Base-by-base conservation (phyloP, 257 asterid genomes). In the Prunella vulgaris region DNA sequence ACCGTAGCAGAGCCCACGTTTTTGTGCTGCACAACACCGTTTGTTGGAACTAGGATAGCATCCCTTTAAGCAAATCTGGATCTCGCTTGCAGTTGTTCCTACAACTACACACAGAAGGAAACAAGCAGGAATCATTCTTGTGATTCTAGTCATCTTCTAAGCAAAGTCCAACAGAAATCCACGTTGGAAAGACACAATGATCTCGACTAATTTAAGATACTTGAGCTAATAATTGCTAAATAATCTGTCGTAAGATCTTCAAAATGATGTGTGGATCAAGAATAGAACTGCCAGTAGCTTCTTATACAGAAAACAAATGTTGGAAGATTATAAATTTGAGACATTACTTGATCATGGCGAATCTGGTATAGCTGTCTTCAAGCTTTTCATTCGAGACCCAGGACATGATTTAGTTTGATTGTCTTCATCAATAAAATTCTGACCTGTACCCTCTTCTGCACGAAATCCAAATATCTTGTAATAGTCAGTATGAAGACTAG, bases 401-500 rank as follows among this genome's bases (percentile, higher is more conserved):
- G 46, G 28, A 22, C 13, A 37, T 22, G 78, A 14, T 57, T 28
- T 66, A 57, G 56, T 49, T 51, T 70, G 64, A 35, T 44, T 37
- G 62, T 63, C 78, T 15, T 78, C 81, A 22, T 76, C 82, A 68
- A 14, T 58, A 62, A 82, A 82, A 63, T 82, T 82, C 32, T 82
- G 86, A 61, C 78, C 86, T 7, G 69, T 56, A 28, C 84, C 86
- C 78, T 82, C 86, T 76, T 82, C 86, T 82, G 84, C 77, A 54
- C 27, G 63, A 62, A 61, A 63, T 63, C 27, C 69, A 70, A 58
- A 57, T 18, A 27, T 33, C 24, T 5, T 15, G 28, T 28, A 65
- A 28, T 30, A 28, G 71, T 49, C 18, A 60, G 74, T 69, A 72
- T 22, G 18, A 51, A 63, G 24, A 33, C 8, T 38, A 48, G 20